These are phyloP conservation scores for Eucalyptus tenuipes DNA, from an alignment of 345 rosid genomes.

Conservation along the genomic window DNA sequence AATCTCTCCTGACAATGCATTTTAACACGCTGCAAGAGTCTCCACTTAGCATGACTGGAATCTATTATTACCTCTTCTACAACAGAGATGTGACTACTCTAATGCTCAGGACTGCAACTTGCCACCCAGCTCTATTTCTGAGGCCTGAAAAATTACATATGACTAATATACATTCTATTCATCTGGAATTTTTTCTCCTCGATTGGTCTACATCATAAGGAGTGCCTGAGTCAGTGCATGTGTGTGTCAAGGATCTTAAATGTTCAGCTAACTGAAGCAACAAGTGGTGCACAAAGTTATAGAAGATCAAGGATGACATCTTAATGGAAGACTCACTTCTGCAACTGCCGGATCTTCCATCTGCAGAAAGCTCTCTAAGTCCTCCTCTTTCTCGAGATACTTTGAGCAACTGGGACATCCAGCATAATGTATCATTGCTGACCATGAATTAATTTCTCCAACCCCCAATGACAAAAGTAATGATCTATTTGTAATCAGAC, in stretches of 20 bases:
- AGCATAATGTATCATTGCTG: slow-evolving; percentile 37
- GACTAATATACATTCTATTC: background rate
- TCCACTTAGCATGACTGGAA: background rate
- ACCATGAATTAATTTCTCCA: slow-evolving; percentile 51
- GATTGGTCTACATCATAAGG: background rate
- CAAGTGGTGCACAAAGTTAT: background rate
- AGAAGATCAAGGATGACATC: background rate
- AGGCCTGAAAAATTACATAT: background rate
- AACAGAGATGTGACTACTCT: background rate
- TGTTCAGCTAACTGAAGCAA: background rate
- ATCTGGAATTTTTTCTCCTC: background rate
- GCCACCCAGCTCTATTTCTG: background rate
- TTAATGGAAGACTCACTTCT: slow-evolving; percentile 33
- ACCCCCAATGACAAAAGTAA: slow-evolving; percentile 43
- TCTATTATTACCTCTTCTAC: background rate
- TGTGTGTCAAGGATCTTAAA: background rate
- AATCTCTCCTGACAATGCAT: background rate
- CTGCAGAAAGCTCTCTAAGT: slow-evolving; percentile 32
- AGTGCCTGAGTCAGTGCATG: background rate
- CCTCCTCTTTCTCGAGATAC: slow-evolving; percentile 43
- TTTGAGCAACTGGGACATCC: slow-evolving; percentile 74
- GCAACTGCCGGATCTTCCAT: slow-evolving; percentile 33
- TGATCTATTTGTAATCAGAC: slow-evolving; percentile 50
- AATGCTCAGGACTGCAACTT: background rate
- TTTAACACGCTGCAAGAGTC: background rate